A percentile compares a stretch with the other conserved stretches of the same genome.
These are phyloP conservation scores for Cinnamomum micranthum DNA, from an alignment of 164 flowering plant species.

Conservation along the genomic window DNA sequence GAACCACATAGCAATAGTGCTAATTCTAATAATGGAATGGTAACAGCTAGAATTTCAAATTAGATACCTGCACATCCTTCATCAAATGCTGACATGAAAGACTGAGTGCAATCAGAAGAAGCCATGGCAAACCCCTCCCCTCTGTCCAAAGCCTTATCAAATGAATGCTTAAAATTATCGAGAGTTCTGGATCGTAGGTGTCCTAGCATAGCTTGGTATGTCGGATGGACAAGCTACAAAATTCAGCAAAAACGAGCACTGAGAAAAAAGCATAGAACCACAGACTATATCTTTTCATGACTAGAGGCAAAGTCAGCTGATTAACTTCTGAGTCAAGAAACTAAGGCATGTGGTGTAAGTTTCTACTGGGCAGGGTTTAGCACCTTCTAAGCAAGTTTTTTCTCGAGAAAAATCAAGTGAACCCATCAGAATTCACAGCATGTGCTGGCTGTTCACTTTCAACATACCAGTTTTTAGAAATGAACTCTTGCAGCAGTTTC, in stretches of 20 bases:
- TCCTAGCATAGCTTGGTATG: conserved; percentile 69
- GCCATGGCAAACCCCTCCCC: conserved; percentile 79
- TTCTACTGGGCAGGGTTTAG: too few relatives aligned
- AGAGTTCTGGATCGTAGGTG: conserved; percentile 69
- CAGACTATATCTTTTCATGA: not conserved
- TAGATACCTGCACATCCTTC: conserved; percentile 69
- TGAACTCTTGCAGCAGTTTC: too few relatives aligned
- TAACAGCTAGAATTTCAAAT: not conserved
- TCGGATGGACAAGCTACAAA: conserved; percentile 76
- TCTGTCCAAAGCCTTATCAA: conserved; percentile 65
- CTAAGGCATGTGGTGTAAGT: too few relatives aligned
- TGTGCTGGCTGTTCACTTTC: too few relatives aligned
- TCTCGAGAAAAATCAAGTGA: too few relatives aligned
- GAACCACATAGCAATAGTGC: too few relatives aligned
- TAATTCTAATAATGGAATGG: not conserved
- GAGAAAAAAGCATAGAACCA: not conserved
- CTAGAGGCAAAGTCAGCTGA: too few relatives aligned
- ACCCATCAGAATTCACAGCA: too few relatives aligned
- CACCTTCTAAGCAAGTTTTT: too few relatives aligned
- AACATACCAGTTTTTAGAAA: too few relatives aligned
- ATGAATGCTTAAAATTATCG: conserved; percentile 69
- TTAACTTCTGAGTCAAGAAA: too few relatives aligned
- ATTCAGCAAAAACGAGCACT: conserved; percentile 7
- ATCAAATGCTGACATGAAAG: conserved; percentile 57
- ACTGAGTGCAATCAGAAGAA: conserved; percentile 45